Evolutionary conservation across 2,329 filamentous ascomycete species (phyloP).

Genomic region (Calycina marina): DNA sequence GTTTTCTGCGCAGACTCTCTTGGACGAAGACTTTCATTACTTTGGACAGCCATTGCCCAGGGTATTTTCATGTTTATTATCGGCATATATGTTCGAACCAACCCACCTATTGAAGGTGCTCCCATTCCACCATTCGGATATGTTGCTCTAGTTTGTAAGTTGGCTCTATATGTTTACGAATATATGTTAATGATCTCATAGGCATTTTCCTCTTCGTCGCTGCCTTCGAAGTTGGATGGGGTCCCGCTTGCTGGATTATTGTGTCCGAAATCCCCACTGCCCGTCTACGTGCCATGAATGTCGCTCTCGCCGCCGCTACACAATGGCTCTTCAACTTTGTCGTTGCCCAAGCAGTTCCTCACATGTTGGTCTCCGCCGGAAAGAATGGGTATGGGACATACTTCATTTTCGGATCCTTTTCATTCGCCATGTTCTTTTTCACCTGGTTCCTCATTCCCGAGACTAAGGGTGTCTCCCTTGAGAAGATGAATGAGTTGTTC

Average conservation of each 20-base stretch:
- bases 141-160: slow-evolving; percentile 46
- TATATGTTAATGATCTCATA: background rate
- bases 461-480: slow-evolving; percentile 50
- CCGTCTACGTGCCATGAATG: slow-evolving; percentile 49
- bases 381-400: slow-evolving; percentile 40
- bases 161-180: background rate
- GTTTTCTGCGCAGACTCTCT: slow-evolving; percentile 55
- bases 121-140: slow-evolving; percentile 52
- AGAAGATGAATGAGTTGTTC: slow-evolving; percentile 26
- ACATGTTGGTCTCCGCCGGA: slow-evolving; percentile 33
- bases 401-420: slow-evolving; percentile 54
- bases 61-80: slow-evolving; percentile 53
- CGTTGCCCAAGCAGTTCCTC: slow-evolving; percentile 24
- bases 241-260: slow-evolving; percentile 56
- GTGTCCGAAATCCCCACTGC: slow-evolving; percentile 56
- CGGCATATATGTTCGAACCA: slow-evolving; percentile 52
- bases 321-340: slow-evolving; percentile 67
- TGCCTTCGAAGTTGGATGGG: slow-evolving; percentile 58
- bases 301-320: slow-evolving; percentile 51
- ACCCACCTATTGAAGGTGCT: slow-evolving; percentile 37
- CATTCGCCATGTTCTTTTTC: slow-evolving; percentile 38
- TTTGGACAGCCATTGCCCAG: slow-evolving; percentile 51
- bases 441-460: slow-evolving; percentile 35
- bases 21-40: slow-evolving; percentile 38
- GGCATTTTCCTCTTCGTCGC: slow-evolving; percentile 55